Base-by-base conservation (phyloP, 257 asterid genomes). In the Solanum ossicruentum region DNA sequence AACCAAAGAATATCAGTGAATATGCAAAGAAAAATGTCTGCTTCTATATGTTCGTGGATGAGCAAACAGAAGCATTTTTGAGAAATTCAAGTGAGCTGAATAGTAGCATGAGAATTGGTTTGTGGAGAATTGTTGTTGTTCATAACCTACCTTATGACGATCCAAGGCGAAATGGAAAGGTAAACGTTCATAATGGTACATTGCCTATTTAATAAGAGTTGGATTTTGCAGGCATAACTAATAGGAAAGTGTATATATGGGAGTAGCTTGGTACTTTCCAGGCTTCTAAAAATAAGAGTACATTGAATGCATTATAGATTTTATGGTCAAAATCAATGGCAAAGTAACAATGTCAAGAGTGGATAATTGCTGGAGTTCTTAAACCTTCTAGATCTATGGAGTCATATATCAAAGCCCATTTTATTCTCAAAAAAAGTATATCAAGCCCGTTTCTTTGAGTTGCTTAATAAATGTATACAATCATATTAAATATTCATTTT, bases 141-240 rank as follows among this genome's bases (percentile, higher is more conserved):
- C 95, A 49, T 83, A 93, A 93, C 86, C 92, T 94, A 65, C 99
- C 99, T 80, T 96, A 93, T 84, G 84, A 90, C 12, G 99, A 96
- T 86, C 96, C 99, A 20, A 89, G 99, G 84, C 95, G 99, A 88
- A 96, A 93, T 73, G 98, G 99, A 84, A 96, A 96, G 98, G 99
- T 96, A 89, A 90, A 52, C 0, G 15, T 69, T 77, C 10, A 8
- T 45, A n/a, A 7, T 72, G 9, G 15, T 39, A 16, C 39, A 80
- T 66, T 67, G 58, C 8, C 85, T n/a, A 54, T 65, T 65, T 12
- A 41, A 45, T 12, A 23, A 65, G n/a, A 13, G 28, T 39, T 26
- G 21, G 28, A 12, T 47, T 61, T 83, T 70, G 79, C 79, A 39
- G 6, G 26, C 79, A 70, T 39, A 70, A 41, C 17, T 10, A 39